Conservation (phyloP, 1,284 basidiomycete genomes). For the Retiboletus flavoniger region DNA sequence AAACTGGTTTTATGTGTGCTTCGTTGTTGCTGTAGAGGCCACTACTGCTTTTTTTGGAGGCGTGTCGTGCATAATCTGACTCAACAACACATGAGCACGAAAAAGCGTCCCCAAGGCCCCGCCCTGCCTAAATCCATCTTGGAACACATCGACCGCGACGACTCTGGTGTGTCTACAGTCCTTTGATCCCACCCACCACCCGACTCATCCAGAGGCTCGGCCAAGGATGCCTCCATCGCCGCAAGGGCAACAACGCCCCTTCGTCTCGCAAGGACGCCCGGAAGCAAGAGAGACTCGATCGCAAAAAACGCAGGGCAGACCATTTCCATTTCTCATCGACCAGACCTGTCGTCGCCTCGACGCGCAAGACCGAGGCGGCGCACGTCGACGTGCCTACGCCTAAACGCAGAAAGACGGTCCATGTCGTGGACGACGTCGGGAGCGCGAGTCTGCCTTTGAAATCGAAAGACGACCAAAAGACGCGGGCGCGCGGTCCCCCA, state of each 20-base stretch:
- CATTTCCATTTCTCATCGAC: constrained; percentile 55
- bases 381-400: constrained; percentile 41
- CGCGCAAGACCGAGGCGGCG: constrained; percentile 36
- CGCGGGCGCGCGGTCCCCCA: background rate
- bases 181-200: background rate
- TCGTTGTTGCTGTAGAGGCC: too few relatives aligned
- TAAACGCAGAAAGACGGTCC: constrained; percentile 43
- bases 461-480: background rate
- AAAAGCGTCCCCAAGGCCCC: constrained; percentile 16
- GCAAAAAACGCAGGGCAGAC: constrained; percentile 60
- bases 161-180: constrained; percentile 10
- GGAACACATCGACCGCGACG: constrained; percentile 23
- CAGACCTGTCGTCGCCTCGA: constrained; percentile 30
- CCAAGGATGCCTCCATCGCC: constrained; percentile 5
- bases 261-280: constrained; percentile 61
- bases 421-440: constrained; percentile 8
- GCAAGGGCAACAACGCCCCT: constrained; percentile 17
- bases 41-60: too few relatives aligned
- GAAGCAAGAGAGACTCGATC: constrained; percentile 56
- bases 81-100: constrained; percentile 24
- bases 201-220: background rate
- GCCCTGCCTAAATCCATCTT: constrained; percentile 29
- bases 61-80: too few relatives aligned
- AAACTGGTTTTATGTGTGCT: too few relatives aligned
- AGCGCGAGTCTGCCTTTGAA: background rate